Percentiles rank a stretch among this genome's conserved stretches.
Conservation (phyloP, 2,329 filamentous ascomycete species). For the Apiospora koreana region DNA sequence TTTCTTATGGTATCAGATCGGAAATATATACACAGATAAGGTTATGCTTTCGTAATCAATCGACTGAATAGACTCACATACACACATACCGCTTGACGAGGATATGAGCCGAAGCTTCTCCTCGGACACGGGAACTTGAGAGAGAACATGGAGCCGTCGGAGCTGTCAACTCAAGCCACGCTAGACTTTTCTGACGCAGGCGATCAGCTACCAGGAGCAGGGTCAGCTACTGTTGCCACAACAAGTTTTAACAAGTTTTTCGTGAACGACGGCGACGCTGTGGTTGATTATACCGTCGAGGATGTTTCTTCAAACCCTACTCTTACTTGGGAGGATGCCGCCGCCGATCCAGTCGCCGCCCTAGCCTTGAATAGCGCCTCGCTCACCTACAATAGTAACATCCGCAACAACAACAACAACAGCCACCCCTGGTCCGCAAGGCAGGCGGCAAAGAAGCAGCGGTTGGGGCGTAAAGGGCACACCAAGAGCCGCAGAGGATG, state of each 20-base stretch:
- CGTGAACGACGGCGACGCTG: not conserved
- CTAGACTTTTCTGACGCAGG: not conserved
- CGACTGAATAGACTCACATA: not conserved
- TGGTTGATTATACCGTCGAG: not conserved
- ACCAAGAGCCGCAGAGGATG: slow-evolving; percentile 67
- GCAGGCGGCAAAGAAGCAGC: slow-evolving; percentile 34
- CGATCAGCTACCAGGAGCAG: not conserved
- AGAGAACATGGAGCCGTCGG: not conserved
- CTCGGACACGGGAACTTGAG: not conserved
- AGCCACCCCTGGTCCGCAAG: slow-evolving; percentile 1
- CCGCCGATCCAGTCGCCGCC: not conserved
- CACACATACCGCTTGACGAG: not conserved
- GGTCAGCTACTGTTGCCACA: not conserved
- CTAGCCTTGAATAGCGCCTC: not conserved
- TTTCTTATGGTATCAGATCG: not conserved
- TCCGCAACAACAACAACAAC: too few relatives aligned
- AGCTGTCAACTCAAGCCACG: not conserved
- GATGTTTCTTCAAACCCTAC: not conserved
- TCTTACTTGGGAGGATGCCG: not conserved
- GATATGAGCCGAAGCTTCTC: not conserved
- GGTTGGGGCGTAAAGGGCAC: slow-evolving; percentile 59
- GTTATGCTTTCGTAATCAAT: not conserved
- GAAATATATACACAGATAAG: not conserved
- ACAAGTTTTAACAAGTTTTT: not conserved
- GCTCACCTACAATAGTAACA: not conserved